These are phyloP conservation scores for Triticum monococcum DNA, from an alignment of 176 grass and related monocot species.

Conservation along the genomic window DNA sequence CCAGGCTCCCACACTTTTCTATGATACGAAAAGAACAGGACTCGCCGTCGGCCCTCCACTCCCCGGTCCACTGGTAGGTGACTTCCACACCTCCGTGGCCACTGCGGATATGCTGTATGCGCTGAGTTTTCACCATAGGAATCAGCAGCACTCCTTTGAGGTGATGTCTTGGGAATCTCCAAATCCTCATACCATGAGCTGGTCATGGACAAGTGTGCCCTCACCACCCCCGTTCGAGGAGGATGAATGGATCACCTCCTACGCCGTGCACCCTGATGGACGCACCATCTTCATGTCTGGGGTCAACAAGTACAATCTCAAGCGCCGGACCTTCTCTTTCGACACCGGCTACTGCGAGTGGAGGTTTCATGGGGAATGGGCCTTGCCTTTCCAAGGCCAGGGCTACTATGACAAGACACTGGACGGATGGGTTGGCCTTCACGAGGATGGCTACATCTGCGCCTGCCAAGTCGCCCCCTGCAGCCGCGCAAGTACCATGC, in stretches of 20 bases:
- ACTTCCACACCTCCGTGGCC: neutral
- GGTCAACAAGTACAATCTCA: neutral
- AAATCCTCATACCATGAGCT: neutral
- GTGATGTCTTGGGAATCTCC: neutral
- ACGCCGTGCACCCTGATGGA: neutral
- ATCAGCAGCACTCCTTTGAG: neutral
- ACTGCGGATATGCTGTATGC: neutral
- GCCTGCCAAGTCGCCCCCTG: neutral
- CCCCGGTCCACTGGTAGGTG: neutral
- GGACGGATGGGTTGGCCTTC: slow-evolving; percentile 11
- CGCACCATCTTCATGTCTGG: slow-evolving; percentile 13
- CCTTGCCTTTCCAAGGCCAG: neutral
- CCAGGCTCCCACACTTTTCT: neutral
- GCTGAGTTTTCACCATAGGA: neutral
- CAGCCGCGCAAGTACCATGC: neutral
- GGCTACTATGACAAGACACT: slow-evolving; percentile 13
- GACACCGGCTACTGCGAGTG: neutral
- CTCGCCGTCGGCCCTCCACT: neutral
- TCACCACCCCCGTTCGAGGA: neutral
- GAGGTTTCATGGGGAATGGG: neutral
- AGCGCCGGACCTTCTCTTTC: neutral
- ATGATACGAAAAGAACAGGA: neutral
- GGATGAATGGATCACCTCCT: neutral
- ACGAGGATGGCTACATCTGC: neutral
- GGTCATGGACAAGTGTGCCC: neutral